phyloP scores from a whole-genome alignment of 805 yeast genomes.

The Suhomyces sp. region DNA sequence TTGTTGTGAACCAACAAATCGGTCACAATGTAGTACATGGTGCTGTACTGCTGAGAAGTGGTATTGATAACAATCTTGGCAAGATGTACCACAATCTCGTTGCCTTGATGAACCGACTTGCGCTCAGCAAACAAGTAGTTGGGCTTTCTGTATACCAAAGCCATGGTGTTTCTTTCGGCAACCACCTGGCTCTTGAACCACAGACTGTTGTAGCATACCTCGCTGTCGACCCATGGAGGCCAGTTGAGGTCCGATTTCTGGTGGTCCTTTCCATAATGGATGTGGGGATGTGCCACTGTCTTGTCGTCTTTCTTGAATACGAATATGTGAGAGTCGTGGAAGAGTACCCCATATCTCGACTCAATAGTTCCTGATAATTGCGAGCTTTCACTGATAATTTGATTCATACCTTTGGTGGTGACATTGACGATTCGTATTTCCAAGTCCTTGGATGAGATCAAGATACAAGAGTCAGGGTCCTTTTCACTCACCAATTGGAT shows the following conservation, averaged over 20 bases:
- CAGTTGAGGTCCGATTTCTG: constrained; percentile 46
- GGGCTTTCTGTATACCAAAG: constrained; percentile 47
- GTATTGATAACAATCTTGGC: constrained; percentile 39
- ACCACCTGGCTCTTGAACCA: constrained; percentile 25
- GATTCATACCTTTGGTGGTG: constrained; percentile 40
- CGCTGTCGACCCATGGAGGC: constrained; percentile 90
- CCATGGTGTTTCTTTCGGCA: constrained; percentile 37
- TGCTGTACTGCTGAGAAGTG: constrained; percentile 36
- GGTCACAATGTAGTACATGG: constrained; percentile 32
- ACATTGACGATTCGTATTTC: constrained; percentile 51
- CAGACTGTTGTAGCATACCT: constrained; percentile 42
- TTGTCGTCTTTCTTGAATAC: constrained; percentile 41
- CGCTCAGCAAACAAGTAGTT: constrained; percentile 46
- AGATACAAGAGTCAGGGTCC: constrained; percentile 46
- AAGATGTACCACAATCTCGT: constrained; percentile 31
- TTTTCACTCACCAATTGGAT: constrained; percentile 58
- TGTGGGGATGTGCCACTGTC: constrained; percentile 14
- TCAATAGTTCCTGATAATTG: constrained; percentile 46
- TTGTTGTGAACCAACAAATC: constrained; percentile 33
- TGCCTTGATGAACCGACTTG: constrained; percentile 15
- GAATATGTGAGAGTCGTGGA: constrained; percentile 55
- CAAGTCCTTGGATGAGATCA: constrained; percentile 56
- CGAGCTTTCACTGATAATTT: constrained; percentile 29
- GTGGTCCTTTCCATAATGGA: constrained; percentile 11
- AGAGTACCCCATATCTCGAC: constrained; percentile 52